A percentile compares a stretch with the other conserved stretches of the same genome.
phyloP scores from a whole-genome alignment of 495 filamentous ascomycete species.

The Cairneyella variabilis region DNA sequence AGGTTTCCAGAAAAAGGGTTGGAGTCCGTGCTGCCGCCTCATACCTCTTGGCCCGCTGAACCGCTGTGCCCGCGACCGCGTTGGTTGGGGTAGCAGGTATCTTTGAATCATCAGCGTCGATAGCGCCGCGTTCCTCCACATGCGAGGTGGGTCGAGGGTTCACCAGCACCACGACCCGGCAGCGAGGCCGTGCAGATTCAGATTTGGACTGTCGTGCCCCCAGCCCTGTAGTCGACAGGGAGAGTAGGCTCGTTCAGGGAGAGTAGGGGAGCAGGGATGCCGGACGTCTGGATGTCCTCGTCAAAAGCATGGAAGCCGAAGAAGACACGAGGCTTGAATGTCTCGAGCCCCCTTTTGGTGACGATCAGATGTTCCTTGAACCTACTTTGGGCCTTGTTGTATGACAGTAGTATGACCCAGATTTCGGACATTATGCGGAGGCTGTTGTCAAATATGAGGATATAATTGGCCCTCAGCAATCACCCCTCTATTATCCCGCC shows the following conservation, averaged over 20 bases:
- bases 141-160: conserved; percentile 5
- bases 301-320: conserved; percentile 5
- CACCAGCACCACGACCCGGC: too few relatives aligned
- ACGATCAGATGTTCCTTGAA: conserved; percentile 14
- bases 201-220: conserved; percentile 1
- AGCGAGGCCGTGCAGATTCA: too few relatives aligned
- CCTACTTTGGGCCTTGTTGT: background rate
- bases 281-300: conserved; percentile 1
- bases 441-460: too few relatives aligned
- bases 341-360: conserved; percentile 12
- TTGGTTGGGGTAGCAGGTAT: conserved; percentile 2
- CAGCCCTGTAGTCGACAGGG: conserved; percentile 15
- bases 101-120: background rate
- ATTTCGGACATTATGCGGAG: conserved; percentile 16
- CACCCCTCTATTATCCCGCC: background rate
- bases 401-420: too few relatives aligned
- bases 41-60: background rate
- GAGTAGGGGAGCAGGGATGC: background rate
- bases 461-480: background rate
- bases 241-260: too few relatives aligned
- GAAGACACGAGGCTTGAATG: conserved; percentile 14
- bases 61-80: too few relatives aligned
- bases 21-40: conserved; percentile 15
- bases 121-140: conserved; percentile 11
- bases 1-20: conserved; percentile 17